Conservation (phyloP, 805 yeast genomes). For the Metschnikowia gelsemii region DNA sequence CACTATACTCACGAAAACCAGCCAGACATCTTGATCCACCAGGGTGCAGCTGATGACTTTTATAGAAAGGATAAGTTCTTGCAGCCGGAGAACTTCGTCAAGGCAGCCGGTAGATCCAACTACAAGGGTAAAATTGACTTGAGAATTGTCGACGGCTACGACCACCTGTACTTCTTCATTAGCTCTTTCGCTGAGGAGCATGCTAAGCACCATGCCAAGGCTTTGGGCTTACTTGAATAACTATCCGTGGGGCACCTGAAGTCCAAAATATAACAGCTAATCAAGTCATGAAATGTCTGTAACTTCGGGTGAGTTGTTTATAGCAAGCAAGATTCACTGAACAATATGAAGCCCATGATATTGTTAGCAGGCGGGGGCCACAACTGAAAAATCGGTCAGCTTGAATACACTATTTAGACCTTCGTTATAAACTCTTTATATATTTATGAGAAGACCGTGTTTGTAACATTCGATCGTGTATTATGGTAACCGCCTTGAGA, state of each 20-base stretch:
- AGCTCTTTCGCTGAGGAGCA: slow-evolving; percentile 79
- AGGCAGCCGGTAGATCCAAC: slow-evolving; percentile 54
- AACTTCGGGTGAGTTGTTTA: too few relatives aligned
- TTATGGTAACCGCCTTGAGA: too few relatives aligned
- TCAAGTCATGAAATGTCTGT: too few relatives aligned
- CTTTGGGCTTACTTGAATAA: slow-evolving; percentile 38
- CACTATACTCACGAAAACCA: slow-evolving; percentile 51
- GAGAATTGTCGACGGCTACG: slow-evolving; percentile 74
- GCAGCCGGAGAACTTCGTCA: slow-evolving; percentile 69
- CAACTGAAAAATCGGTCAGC: too few relatives aligned
- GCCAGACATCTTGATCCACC: slow-evolving; percentile 72
- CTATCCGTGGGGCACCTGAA: slow-evolving; percentile 8
- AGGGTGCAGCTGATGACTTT: slow-evolving; percentile 79
- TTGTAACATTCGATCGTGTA: too few relatives aligned
- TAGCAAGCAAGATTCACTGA: too few relatives aligned
- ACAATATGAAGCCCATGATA: too few relatives aligned
- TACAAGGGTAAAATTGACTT: slow-evolving; percentile 62
- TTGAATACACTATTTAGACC: too few relatives aligned
- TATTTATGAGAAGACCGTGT: too few relatives aligned
- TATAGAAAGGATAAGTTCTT: slow-evolving; percentile 59
- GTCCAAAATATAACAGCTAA: not conserved
- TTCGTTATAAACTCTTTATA: too few relatives aligned
- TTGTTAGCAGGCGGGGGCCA: too few relatives aligned
- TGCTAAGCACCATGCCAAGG: slow-evolving; percentile 82
- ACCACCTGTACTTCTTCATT: slow-evolving; percentile 87